A percentile compares a stretch with the other conserved stretches of the same genome.
Conservation (phyloP, 179 eudicot genomes). For the Actinidia arguta region DNA sequence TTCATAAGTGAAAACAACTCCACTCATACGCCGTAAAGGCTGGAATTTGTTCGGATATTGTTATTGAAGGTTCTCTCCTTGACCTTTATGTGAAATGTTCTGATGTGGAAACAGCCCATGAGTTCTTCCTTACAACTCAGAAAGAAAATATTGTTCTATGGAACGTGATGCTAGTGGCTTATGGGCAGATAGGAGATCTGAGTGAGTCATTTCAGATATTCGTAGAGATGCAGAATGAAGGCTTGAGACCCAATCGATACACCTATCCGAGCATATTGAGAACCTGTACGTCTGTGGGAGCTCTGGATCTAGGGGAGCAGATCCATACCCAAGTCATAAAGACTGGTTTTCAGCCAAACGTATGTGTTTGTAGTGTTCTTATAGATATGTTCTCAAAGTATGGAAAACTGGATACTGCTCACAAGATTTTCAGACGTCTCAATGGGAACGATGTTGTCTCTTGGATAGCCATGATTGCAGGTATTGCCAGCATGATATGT, state of each 20-base stretch:
- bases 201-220: constrained; percentile 44
- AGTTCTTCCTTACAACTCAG: constrained; percentile 62
- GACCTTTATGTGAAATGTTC: constrained; percentile 96
- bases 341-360: constrained; percentile 58
- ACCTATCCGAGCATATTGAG: constrained; percentile 60
- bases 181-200: constrained; percentile 72
- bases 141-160: constrained; percentile 79
- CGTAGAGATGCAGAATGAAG: constrained; percentile 46
- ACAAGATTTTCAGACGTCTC: constrained; percentile 43
- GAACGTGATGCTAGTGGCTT: constrained; percentile 93
- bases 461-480: constrained; percentile 64
- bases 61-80: constrained; percentile 91
- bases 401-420: constrained; percentile 48
- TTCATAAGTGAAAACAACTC: constrained; percentile 79
- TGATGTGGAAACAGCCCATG: constrained; percentile 68
- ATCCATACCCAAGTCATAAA: constrained; percentile 54
- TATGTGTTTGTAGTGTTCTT: constrained; percentile 55
- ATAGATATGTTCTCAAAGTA: constrained; percentile 60
- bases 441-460: constrained; percentile 53
- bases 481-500: constrained; percentile 50
- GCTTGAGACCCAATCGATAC: constrained; percentile 55
- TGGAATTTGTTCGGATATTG: constrained; percentile 80
- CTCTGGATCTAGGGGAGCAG: constrained; percentile 54
- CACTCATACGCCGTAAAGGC: constrained; percentile 83
- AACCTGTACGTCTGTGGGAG: constrained; percentile 56